phyloP scores from a whole-genome alignment of 352 stramenopile species.

The Lagenidium sp. region DNA sequence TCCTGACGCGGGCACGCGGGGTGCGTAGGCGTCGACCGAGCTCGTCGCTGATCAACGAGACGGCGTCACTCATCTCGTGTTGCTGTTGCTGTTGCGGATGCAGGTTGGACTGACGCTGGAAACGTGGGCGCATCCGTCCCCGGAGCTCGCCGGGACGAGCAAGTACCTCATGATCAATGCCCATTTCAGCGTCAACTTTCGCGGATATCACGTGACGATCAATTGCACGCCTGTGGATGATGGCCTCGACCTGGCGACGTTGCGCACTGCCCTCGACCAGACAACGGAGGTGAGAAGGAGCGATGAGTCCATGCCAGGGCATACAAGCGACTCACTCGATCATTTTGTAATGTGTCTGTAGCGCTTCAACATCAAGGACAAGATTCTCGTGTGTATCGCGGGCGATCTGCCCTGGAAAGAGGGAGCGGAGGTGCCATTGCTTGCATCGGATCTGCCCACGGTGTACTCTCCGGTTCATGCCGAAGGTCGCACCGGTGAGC shows the following conservation, averaged over 20 bases:
- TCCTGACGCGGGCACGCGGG: conserved; percentile 40
- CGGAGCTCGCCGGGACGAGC: conserved; percentile 16
- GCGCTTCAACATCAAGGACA: conserved; percentile 61
- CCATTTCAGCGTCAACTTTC: conserved; percentile 76
- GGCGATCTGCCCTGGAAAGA: conserved; percentile 36
- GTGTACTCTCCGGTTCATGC: conserved; percentile 42
- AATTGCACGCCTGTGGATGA: conserved; percentile 40
- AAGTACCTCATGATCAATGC: conserved; percentile 62
- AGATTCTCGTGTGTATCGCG: conserved; percentile 52
- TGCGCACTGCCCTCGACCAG: conserved; percentile 45
- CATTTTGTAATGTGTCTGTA: conserved; percentile 3
- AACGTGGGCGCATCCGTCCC: conserved; percentile 38
- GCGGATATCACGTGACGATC: conserved; percentile 48
- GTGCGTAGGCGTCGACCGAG: conserved; percentile 12
- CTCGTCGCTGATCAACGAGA: background rate
- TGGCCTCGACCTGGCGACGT: conserved; percentile 21
- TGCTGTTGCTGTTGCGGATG: background rate
- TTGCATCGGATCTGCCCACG: conserved; percentile 35
- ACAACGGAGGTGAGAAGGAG: conserved; percentile 47
- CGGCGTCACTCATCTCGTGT: no score
- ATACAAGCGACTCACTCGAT: background rate
- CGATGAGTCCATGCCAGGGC: no score
- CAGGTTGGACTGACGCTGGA: conserved; percentile 60
- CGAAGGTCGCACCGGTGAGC: conserved; percentile 33
- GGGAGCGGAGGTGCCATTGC: conserved; percentile 15